Percentiles rank a stretch among this genome's conserved stretches.
These are phyloP conservation scores for Dendrobium catenatum DNA, from an alignment of 106 monocot species.

Conservation along the genomic window DNA sequence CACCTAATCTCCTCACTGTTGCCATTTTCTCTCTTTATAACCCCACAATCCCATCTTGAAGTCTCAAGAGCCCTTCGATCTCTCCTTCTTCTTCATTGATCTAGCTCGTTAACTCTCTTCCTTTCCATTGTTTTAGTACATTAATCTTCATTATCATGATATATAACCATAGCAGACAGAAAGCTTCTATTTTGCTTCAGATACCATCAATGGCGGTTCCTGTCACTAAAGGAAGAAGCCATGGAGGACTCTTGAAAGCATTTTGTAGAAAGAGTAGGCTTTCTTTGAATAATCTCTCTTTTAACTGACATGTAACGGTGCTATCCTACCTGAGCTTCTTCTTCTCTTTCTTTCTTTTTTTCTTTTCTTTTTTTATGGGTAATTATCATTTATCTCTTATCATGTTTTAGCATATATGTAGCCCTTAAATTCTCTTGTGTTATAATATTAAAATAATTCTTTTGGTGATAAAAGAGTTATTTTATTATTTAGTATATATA, in stretches of 20 bases:
- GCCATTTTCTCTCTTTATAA: not conserved
- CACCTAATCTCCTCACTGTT: not conserved
- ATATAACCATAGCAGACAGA: not conserved
- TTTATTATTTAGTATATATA: not conserved
- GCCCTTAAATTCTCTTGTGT: too few relatives aligned
- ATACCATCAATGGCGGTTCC: not conserved
- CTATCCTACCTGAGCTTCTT: not conserved
- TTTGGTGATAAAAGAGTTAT: too few relatives aligned
- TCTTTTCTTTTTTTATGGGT: not conserved
- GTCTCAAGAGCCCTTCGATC: not conserved
- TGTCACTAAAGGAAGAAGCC: not conserved
- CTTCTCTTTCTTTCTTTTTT: not conserved
- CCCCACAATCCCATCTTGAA: not conserved
- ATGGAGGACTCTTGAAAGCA: not conserved
- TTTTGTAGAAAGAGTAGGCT: not conserved
- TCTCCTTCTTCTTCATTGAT: not conserved
- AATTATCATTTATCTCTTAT: not conserved
- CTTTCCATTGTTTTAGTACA: not conserved
- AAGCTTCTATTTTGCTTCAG: too few relatives aligned
- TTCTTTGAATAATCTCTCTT: too few relatives aligned
- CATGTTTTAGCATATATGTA: not conserved
- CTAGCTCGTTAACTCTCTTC: not conserved
- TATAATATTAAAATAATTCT: too few relatives aligned
- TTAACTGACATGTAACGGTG: not conserved
- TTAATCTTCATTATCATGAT: not conserved